A percentile compares a stretch with the other conserved stretches of the same genome.
phyloP scores from a whole-genome alignment of 768 basidiomycete species.

The Nidularia pulvinata region DNA sequence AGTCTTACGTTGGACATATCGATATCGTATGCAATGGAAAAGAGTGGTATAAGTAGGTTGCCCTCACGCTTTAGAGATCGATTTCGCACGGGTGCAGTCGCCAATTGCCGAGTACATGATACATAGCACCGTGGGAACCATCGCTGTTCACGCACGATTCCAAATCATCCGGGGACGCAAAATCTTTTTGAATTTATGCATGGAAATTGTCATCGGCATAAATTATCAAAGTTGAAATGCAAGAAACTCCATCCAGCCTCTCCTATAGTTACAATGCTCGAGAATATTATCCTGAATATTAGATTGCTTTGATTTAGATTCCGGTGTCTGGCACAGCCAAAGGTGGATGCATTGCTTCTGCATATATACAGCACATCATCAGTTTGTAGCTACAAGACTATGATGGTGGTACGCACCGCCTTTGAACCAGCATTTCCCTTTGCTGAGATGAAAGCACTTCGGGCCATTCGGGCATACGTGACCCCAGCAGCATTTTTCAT shows the following conservation, averaged over 20 bases:
- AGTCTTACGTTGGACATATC: constrained; percentile 56
- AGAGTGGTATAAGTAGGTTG: constrained; percentile 10
- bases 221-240: no score
- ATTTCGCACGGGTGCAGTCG: constrained; percentile 69
- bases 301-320: no score
- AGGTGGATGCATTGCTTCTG: constrained; percentile 45
- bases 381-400: neutral
- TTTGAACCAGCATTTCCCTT: constrained; percentile 91
- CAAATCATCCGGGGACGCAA: no score
- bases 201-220: no score
- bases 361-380: neutral
- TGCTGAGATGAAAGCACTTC: constrained; percentile 68
- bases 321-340: neutral
- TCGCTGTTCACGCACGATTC: no score
- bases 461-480: constrained; percentile 82
- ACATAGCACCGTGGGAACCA: constrained; percentile 2
- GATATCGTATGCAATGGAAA: constrained; percentile 8
- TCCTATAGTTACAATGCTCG: no score
- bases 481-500: constrained; percentile 80
- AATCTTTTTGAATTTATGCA: no score
- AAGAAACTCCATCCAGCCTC: no score
- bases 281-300: no score
- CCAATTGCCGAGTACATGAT: constrained; percentile 36
- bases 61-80: constrained; percentile 38
- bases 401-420: constrained; percentile 40